Base-by-base conservation (phyloP, 1,284 basidiomycete species). In the Fomitopsis palustris region DNA sequence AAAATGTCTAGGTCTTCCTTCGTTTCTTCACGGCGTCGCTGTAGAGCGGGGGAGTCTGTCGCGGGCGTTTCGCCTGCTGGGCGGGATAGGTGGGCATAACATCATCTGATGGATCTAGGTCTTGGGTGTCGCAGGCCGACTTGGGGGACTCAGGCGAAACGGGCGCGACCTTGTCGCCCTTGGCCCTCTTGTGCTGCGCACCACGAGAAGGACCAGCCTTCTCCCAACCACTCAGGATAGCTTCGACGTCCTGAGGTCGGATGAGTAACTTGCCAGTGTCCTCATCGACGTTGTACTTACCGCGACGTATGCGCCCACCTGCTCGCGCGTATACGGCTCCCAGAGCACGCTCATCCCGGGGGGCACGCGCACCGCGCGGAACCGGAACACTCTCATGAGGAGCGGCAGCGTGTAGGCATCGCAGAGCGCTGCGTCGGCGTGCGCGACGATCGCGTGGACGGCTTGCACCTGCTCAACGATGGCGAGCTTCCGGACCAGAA, bases 381-480 rank as follows among this genome's bases (percentile, higher is more conserved):
- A 52, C 8, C 57, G 57, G 21, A 60, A 19, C 27, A 43, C 37
- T 21, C 31, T 16, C 19, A 41, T 42, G 45, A 53, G 42, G 12
- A 51, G 17, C 21, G 23, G 10, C 42, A 55, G 31, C 25, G 53
- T 27, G 14, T 19, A 45, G 19, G 25, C 41, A 19, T 60, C 54
- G 23, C 54, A 60, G 33, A 69, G 51, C 10, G 47, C 49, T 21
- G 58, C 61, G 38, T 64, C 61, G 12, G 63, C 54, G 39, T 65
- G 65, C n/a, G 42, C 45, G 9, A 69, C 10, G 55, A 72, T 62
- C 5, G 56, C 49, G 14, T 82, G 67, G 14, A 70, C 61, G 2
- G 68, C 70, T 21, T 68, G 64, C 9, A 74, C 60, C 55, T 76
- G 70, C 61, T 76, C 72, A 16, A 73, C 57, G 5, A 67, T 61